Base-by-base conservation (phyloP, 371 early-diverging fungal genomes). In the Mortierella sp. region DNA sequence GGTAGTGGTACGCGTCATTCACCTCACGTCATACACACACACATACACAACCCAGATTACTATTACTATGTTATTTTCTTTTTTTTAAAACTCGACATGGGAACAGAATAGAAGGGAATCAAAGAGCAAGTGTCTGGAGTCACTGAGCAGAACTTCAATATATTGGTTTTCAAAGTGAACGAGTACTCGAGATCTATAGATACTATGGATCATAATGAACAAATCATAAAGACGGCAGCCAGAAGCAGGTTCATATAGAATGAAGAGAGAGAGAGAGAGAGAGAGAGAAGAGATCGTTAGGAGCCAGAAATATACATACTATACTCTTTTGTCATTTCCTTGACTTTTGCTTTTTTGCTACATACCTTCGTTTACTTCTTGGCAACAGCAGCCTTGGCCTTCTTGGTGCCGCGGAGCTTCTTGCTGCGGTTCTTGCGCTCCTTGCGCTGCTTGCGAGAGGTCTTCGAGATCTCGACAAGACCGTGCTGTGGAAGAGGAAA, bases 371-470 rank as follows among this genome's bases (percentile, higher is more conserved):
- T 83, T 58, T 75, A 53, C 82, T 83, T 83, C 80, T 82, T 81
- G 59, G 72, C 68, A 46, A 67, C 65, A 60, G 84, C 72, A 70
- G 87, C 91, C 91, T 94, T 95, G 83, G 90, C 85, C 93, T 97
- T 98, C 86, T 90, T 92, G 84, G 94, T 94, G 80, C 98, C 98
- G 70, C 95, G 91, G 91, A 95, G 86, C 92, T 96, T 98, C 95
- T 97, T 97, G 84, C 89, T 88, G 81, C 98, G 91, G 96, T 97
- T 98, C 95, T 97, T 97, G 87, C 92, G 90, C 88, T 97, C 97
- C 92, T 95, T 97, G 81, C 95, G 93, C 85, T 96, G 97, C 92
- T 97, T 98, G 83, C 98, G 95, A 68, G 93, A 89, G 73, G 89
- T 87, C 83, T 89, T 91, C 75, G 83, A 80, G 66, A 82, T 75